Evolutionary conservation across 1,139 yeast genomes (phyloP).

Genomic region (Nadsonia starkeyi-henricii): DNA sequence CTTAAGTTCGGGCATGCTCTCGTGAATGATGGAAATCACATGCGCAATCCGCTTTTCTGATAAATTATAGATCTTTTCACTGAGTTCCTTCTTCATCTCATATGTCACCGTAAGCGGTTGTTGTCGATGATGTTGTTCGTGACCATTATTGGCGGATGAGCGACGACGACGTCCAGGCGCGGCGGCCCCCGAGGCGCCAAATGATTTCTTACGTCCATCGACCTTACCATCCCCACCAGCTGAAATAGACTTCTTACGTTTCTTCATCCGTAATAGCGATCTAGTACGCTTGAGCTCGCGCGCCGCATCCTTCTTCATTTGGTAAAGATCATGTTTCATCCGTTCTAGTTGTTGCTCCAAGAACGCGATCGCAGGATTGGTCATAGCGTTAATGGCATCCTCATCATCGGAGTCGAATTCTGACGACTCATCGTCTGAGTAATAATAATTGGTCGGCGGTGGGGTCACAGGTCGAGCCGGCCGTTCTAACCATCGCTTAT

Average conservation of each 20-base stretch:
- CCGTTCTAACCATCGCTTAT: conserved; percentile 77
- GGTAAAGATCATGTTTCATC: conserved; percentile 75
- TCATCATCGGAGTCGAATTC: conserved; percentile 49
- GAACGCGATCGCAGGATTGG: conserved; percentile 81
- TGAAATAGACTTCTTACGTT: conserved; percentile 6
- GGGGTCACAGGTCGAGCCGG: conserved; percentile 65
- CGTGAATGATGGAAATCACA: conserved; percentile 74
- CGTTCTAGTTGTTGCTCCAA: conserved; percentile 74
- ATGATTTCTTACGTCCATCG: conserved; percentile 6
- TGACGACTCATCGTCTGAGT: conserved; percentile 21
- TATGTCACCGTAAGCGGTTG: conserved; percentile 38
- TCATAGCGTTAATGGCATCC: conserved; percentile 37
- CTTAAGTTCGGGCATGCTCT: conserved; percentile 67
- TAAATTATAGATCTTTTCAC: conserved; percentile 62
- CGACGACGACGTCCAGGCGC: too few relatives aligned
- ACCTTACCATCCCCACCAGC: conserved; percentile 7
- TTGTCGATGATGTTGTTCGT: too few relatives aligned
- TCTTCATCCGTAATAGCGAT: conserved; percentile 10
- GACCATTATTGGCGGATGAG: conserved; percentile 8
- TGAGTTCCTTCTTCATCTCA: conserved; percentile 92
- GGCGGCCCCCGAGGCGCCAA: conserved; percentile 6
- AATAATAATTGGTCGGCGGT: conserved; percentile 27
- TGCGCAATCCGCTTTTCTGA: conserved; percentile 73
- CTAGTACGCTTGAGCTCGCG: conserved; percentile 30
- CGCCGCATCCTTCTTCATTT: conserved; percentile 59